Evolutionary conservation across 176 grass and related monocot genomes (phyloP).

Genomic region (Oryza meyeriana): DNA sequence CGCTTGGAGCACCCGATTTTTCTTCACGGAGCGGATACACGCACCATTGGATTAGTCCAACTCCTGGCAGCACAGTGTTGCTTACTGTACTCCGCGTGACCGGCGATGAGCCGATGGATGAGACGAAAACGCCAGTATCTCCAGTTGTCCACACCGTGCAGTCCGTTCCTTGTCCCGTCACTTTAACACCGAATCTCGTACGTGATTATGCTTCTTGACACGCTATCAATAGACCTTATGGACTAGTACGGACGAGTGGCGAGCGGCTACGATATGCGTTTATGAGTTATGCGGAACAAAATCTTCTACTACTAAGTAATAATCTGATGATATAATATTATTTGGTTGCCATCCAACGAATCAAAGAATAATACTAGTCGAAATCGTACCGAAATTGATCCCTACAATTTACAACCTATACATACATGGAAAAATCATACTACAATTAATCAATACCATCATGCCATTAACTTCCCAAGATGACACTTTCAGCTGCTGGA

Average conservation of each 20-base stretch:
- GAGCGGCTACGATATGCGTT: not conserved
- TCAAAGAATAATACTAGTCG: conserved; percentile 46
- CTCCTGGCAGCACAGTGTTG: too few relatives aligned
- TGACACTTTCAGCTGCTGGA: conserved; percentile 23
- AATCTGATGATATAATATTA: conserved; percentile 7
- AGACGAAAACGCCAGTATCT: not conserved
- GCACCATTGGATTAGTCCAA: too few relatives aligned
- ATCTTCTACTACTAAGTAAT: not conserved
- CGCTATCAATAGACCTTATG: not conserved
- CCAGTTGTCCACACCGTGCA: not conserved
- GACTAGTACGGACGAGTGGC: not conserved
- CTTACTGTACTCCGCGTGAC: not conserved
- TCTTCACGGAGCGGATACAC: too few relatives aligned
- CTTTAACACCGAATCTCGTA: not conserved
- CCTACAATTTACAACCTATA: conserved; percentile 39
- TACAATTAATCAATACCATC: not conserved
- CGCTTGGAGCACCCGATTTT: too few relatives aligned
- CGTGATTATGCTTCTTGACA: not conserved
- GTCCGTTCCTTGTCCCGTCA: not conserved
- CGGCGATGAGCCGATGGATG: not conserved
- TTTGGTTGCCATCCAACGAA: conserved; percentile 46
- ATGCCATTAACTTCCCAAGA: not conserved
- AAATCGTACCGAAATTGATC: not conserved
- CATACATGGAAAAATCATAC: conserved; percentile 1
- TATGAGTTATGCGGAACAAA: not conserved